phyloP scores from a whole-genome alignment of 2,329 filamentous ascomycete genomes.

The Aplosporella prunicola region DNA sequence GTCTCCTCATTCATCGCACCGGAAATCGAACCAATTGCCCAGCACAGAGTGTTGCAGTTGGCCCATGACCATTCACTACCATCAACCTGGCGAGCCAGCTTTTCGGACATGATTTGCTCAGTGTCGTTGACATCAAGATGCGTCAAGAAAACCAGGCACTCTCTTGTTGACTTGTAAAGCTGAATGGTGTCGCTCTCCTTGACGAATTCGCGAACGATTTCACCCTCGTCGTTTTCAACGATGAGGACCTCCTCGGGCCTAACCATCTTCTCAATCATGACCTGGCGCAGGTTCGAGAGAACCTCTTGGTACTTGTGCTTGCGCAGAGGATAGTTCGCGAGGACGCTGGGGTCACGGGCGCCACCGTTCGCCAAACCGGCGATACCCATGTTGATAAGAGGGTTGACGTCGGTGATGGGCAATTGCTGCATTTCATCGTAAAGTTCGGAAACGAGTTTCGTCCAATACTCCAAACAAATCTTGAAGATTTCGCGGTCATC shows the following conservation, averaged over 20 bases:
- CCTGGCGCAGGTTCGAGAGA: conserved; percentile 82
- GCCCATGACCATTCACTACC: conserved; percentile 97
- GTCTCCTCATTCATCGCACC: conserved; percentile 99
- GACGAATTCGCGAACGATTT: conserved; percentile 97
- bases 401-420: conserved; percentile 86
- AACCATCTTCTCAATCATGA: conserved; percentile 99
- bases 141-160: conserved; percentile 93
- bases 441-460: conserved; percentile 91
- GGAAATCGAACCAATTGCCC: conserved; percentile 98
- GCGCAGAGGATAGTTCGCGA: conserved; percentile 83
- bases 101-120: conserved; percentile 98
- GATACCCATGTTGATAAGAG: conserved; percentile 69
- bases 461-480: conserved; percentile 98
- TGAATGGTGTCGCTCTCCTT: conserved; percentile 99
- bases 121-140: conserved; percentile 96
- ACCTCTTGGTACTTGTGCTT: conserved; percentile 98
- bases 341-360: conserved; percentile 72
- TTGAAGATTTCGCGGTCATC: conserved; percentile 99
- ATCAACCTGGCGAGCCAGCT: conserved; percentile 89
- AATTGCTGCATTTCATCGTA: conserved; percentile 99
- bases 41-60: conserved; percentile 98
- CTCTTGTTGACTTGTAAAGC: conserved; percentile 96
- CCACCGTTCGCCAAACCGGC: conserved; percentile 63
- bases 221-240: conserved; percentile 98
- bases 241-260: conserved; percentile 94